These are phyloP conservation scores for Laburnicola sp. DNA, from an alignment of 2,329 filamentous ascomycete species.

Conservation along the genomic window DNA sequence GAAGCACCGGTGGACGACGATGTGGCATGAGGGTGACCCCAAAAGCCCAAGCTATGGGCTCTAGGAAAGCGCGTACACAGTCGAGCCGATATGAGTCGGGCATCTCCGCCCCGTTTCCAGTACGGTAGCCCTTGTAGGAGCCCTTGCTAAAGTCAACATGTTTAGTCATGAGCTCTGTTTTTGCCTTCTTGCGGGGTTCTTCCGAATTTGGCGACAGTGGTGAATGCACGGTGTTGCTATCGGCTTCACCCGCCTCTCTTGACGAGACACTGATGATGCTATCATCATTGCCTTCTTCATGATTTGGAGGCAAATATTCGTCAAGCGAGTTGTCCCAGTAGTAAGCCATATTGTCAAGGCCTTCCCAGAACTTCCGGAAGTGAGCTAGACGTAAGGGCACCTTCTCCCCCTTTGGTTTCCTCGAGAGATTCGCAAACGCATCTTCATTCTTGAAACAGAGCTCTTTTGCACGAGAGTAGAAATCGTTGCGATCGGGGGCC, in stretches of 20 bases:
- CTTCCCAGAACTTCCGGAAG: constrained; percentile 63
- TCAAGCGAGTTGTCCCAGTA: constrained; percentile 66
- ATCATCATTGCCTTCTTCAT: constrained; percentile 13
- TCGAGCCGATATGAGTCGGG: constrained; percentile 61
- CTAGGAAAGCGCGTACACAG: constrained; percentile 59
- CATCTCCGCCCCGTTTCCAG: constrained; percentile 61
- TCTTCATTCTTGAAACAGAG: constrained; percentile 59
- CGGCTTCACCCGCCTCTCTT: constrained; percentile 17
- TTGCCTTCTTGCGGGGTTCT: constrained; percentile 46
- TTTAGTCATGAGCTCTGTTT: constrained; percentile 32
- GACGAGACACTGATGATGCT: constrained; percentile 3
- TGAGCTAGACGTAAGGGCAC: constrained; percentile 57
- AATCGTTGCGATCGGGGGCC: constrained; percentile 54
- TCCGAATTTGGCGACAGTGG: constrained; percentile 19
- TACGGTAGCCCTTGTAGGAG: constrained; percentile 61
- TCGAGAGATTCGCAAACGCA: constrained; percentile 59
- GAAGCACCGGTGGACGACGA: constrained; percentile 52
- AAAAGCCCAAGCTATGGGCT: constrained; percentile 62
- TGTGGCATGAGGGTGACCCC: constrained; percentile 56
- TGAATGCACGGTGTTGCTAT: constrained; percentile 13
- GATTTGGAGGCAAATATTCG: constrained; percentile 52
- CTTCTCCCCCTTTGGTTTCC: constrained; percentile 52
- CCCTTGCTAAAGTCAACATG: constrained; percentile 35
- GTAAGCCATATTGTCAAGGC: constrained; percentile 61
- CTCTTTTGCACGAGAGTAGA: constrained; percentile 54